These are phyloP conservation scores for Abrus pulchellus DNA, from an alignment of 306 rosid species.

Conservation along the genomic window DNA sequence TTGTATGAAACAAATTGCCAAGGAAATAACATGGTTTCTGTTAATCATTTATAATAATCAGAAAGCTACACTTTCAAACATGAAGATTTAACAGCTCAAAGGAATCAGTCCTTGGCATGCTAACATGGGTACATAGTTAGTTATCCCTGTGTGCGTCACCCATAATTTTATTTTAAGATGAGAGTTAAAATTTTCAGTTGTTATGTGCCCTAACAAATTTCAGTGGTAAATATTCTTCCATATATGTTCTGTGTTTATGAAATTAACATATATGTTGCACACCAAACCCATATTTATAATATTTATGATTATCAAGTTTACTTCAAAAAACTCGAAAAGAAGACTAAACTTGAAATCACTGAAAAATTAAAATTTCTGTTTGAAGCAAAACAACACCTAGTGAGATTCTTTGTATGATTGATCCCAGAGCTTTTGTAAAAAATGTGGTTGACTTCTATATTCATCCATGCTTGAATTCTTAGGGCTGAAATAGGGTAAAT, in stretches of 20 bases:
- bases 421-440: slow-evolving; percentile 11
- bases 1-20: slow-evolving; percentile 26
- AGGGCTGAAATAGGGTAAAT: slow-evolving; percentile 30
- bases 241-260: slow-evolving; percentile 21
- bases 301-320: background rate
- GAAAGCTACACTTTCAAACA: slow-evolving; percentile 34
- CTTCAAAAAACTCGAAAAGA: slow-evolving; percentile 9
- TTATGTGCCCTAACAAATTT: background rate
- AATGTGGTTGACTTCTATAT: slow-evolving; percentile 4
- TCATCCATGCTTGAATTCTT: slow-evolving; percentile 29
- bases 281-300: slow-evolving; percentile 4
- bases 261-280: background rate
- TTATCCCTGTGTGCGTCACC: background rate
- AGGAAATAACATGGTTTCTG: background rate
- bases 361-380: slow-evolving; percentile 16
- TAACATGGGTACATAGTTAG: slow-evolving; percentile 9
- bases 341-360: slow-evolving; percentile 38
- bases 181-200: slow-evolving; percentile 8
- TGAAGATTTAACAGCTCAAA: slow-evolving; percentile 20
- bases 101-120: slow-evolving; percentile 12
- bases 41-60: slow-evolving; percentile 19
- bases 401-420: slow-evolving; percentile 36
- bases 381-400: slow-evolving; percentile 28
- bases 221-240: background rate
- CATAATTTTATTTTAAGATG: background rate